Evolutionary conservation across 768 basidiomycete genomes (phyloP).

Genomic region (Russula olivacea): DNA sequence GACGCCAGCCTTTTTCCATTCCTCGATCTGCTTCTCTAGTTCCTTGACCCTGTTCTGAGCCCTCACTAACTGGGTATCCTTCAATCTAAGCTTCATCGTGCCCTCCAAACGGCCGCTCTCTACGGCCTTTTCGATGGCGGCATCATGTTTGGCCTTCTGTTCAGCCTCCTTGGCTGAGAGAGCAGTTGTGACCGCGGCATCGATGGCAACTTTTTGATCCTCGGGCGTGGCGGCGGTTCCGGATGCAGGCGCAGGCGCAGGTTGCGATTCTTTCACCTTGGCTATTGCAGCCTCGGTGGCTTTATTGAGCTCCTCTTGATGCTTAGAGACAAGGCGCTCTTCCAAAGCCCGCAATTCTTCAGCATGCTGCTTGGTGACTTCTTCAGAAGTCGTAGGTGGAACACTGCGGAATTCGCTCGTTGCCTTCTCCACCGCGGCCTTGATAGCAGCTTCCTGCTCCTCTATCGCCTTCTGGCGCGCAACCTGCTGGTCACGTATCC

Average conservation of each 20-base stretch:
- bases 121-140: slow-evolving; percentile 58
- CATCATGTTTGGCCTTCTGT: slow-evolving; percentile 41
- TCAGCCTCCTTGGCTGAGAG: slow-evolving; percentile 45
- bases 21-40: slow-evolving; percentile 51
- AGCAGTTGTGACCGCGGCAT: slow-evolving; percentile 45
- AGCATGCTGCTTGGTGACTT: too few species aligned
- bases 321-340: slow-evolving; percentile 45
- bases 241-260: too few species aligned
- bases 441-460: slow-evolving; percentile 42
- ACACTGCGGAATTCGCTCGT: too few species aligned
- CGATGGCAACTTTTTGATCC: slow-evolving; percentile 44
- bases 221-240: too few species aligned
- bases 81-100: slow-evolving; percentile 55
- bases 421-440: too few species aligned
- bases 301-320: slow-evolving; percentile 49
- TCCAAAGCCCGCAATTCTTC: slow-evolving; percentile 49
- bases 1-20: too few species aligned
- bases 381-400: too few species aligned
- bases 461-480: slow-evolving; percentile 49
- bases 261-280: slow-evolving; percentile 28
- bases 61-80: slow-evolving; percentile 62
- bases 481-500: slow-evolving; percentile 46
- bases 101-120: slow-evolving; percentile 66
- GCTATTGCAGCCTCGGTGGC: slow-evolving; percentile 39
- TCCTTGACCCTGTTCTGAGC: slow-evolving; percentile 60